Base-by-base conservation (phyloP, 305 asterid species). In the Fraxinus sp. region DNA sequence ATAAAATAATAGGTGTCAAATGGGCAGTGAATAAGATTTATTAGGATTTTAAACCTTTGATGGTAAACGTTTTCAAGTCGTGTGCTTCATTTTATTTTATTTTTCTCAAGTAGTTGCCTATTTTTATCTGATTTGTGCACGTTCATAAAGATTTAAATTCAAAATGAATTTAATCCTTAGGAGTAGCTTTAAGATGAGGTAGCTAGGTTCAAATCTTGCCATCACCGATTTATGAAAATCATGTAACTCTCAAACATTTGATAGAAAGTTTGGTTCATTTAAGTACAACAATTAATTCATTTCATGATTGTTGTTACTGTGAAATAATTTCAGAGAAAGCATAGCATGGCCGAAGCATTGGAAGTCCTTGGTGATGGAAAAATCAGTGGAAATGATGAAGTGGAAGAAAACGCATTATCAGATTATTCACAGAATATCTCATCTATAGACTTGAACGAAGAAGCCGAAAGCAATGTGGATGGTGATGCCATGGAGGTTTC, bases 361-460 rank as follows among this genome's bases (percentile, higher is more conserved):
- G 26, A 22, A 49, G 78, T 7, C 22, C 39, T 16, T 8, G 57
- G 7, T n/a, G 20, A 64, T 9, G 24, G 46, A 44, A 36, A 66
- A 64, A 3, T 46, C 28, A 41, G 9, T 20, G 59, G 82, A 28
- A 59, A 26, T 37, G 20, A 74, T 8, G 88, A 46, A 22, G 24
- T 76, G 7, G 52, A 44, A 44, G 52, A 44, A 44, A 44, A 44
- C 0, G 16, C 52, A 11, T 44, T 44, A 44, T 77, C 88, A 0
- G 87, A 86, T 35, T 90, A 91, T 3, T 90, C 93, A 3, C 91
- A 84, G 59, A 84, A 88, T 73, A 73, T 75, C 20, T 90, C 93
- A 5, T 86, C 88, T 13, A 88, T 92, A 3, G 92, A 93, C 79
- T 88, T 92, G 87, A 91, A 93, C 46, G 97, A 92, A 85, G 95